Base-by-base conservation (phyloP, 192 early-diverging fungal species). In the Phlyctochytrium bullatum region DNA sequence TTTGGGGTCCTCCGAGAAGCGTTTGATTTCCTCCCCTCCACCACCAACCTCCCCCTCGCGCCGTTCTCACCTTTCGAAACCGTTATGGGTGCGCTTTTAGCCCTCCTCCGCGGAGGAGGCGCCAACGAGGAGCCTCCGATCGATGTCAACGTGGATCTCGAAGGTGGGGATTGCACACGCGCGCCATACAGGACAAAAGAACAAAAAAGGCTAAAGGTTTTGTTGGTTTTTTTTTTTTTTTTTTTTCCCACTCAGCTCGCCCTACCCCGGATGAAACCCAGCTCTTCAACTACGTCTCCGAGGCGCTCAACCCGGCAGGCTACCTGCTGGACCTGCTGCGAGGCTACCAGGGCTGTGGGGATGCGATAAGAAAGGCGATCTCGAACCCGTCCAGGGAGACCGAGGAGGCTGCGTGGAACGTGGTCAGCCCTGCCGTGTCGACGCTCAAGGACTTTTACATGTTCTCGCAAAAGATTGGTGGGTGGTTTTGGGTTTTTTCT, bases 321-420 rank as follows among this genome's bases (percentile, higher is more conserved):
- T 68, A 68, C 29, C 70, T 88, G 31, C 73, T 92, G 58, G 74
- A 88, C 20, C 59, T 76, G 14, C 74, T 93, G 29, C 35, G 78
- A 56, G 66, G 57, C 10, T 93, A 93, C 76, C 67, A 73, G 27
- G 84, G 86, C 31, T 89, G 86, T 74, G 85, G 86, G 56, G 89
- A 92, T 16, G 76, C 81, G 60, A 93, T 93, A 70, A 83, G 91
- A 31, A 73, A 88, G 82, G 96, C 96, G 34, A 95, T 98, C 64
- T 88, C 89, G 25, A 77, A 79, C 30, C 95, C 95, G 14, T 88
- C 86, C 32, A 81, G 83, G 30, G 90, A 93, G 52, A 89, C 91
- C 71, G 96, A 98, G 72, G 85, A 92, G 33, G 88, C 82, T 34
- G 94, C 92, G 29, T 98, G 95, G 96, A 76, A 85, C 56, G 87